Conservation (phyloP, 2,329 filamentous ascomycete genomes). For the Xenoacremonium recifei region DNA sequence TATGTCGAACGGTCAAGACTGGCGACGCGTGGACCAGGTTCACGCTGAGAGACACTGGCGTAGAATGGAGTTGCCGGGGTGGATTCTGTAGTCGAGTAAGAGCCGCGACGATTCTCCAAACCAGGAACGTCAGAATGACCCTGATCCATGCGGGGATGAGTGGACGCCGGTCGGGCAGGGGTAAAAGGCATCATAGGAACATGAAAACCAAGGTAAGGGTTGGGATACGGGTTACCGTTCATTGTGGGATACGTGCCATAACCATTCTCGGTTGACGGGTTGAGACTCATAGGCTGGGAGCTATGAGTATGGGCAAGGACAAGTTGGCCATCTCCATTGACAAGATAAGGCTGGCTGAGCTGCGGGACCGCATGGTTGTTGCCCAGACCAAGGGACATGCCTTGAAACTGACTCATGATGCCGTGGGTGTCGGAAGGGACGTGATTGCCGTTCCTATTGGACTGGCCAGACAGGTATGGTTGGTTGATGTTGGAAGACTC, state of each 20-base stretch:
- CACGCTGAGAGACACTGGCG: constrained; percentile 55
- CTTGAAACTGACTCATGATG: constrained; percentile 35
- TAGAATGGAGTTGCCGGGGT: constrained; percentile 66
- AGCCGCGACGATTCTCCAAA: constrained; percentile 64
- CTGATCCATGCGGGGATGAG: constrained; percentile 46
- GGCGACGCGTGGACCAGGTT: constrained; percentile 58
- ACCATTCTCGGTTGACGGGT: constrained; percentile 31
- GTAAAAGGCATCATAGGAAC: constrained; percentile 49
- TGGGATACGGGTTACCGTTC: constrained; percentile 33
- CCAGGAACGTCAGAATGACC: constrained; percentile 56
- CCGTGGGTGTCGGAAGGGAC: constrained; percentile 28
- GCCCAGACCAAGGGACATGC: constrained; percentile 36
- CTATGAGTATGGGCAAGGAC: constrained; percentile 35
- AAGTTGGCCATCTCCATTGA: constrained; percentile 38
- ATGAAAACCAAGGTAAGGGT: constrained; percentile 36
- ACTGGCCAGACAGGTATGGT: constrained; percentile 31
- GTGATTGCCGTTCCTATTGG: constrained; percentile 28
- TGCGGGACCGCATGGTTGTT: constrained; percentile 31
- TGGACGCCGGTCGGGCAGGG: constrained; percentile 45
- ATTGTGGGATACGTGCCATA: constrained; percentile 32
- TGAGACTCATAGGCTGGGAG: constrained; percentile 34
- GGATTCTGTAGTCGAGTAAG: constrained; percentile 67
- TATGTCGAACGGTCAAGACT: constrained; percentile 63
- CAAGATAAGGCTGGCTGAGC: constrained; percentile 35
- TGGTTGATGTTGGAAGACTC: no score